phyloP scores from a whole-genome alignment of 495 filamentous ascomycete genomes.

The Podospora australis region DNA sequence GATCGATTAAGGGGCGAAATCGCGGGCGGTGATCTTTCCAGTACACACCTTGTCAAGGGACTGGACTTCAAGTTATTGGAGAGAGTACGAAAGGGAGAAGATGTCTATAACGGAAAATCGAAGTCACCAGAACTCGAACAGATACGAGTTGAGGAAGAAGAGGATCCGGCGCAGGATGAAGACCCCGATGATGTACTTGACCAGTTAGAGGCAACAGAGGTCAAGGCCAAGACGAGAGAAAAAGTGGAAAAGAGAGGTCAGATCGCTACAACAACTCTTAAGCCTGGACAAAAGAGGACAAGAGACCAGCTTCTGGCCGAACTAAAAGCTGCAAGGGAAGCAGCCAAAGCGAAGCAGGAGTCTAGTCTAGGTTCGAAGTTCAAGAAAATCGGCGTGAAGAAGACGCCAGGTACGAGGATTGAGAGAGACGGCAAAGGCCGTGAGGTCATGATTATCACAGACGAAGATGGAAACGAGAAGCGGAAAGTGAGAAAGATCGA shows the following conservation, averaged over 20 bases:
- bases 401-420: constrained; percentile 56
- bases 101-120: constrained; percentile 47
- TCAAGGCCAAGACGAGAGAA: constrained; percentile 49
- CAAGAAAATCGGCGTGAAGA: constrained; percentile 67
- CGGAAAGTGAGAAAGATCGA: constrained; percentile 65
- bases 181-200: constrained; percentile 77
- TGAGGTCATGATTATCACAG: constrained; percentile 78
- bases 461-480: constrained; percentile 82
- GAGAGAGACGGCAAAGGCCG: constrained; percentile 69
- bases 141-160: constrained; percentile 21
- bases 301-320: constrained; percentile 79
- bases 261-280: constrained; percentile 57
- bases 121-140: constrained; percentile 18
- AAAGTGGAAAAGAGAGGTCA: constrained; percentile 67
- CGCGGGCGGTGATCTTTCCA: constrained; percentile 70
- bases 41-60: constrained; percentile 86
- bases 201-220: constrained; percentile 57
- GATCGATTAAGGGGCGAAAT: constrained; percentile 67
- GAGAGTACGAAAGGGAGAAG: constrained; percentile 65
- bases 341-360: constrained; percentile 49
- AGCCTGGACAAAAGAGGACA: constrained; percentile 61
- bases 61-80: constrained; percentile 78
- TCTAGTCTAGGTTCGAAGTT: constrained; percentile 67
- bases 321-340: constrained; percentile 66
- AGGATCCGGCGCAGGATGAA: constrained; percentile 23